Conservation (phyloP, 805 yeast genomes). For the Candida rishiriensis region DNA sequence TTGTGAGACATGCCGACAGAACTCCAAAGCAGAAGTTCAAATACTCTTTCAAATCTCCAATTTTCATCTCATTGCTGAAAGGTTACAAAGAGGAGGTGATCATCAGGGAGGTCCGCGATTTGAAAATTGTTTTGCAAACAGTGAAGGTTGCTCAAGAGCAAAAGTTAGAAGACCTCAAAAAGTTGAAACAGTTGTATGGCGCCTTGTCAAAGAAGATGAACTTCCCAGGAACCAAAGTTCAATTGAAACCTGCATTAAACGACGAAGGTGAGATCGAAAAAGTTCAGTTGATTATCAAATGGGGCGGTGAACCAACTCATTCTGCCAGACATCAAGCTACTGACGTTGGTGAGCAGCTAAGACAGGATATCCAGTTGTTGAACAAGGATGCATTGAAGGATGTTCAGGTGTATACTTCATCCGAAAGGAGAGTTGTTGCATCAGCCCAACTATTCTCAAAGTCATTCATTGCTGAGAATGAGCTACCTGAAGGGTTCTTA, state of each 20-base stretch:
- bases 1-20: slow-evolving; percentile 95
- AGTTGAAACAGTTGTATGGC: slow-evolving; percentile 67
- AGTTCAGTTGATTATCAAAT: slow-evolving; percentile 90
- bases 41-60: slow-evolving; percentile 84
- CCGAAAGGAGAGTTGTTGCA: slow-evolving; percentile 91
- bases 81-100: slow-evolving; percentile 97
- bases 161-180: slow-evolving; percentile 73
- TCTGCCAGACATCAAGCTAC: slow-evolving; percentile 92
- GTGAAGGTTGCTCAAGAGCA: slow-evolving; percentile 77
- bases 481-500: slow-evolving; percentile 71
- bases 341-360: slow-evolving; percentile 92
- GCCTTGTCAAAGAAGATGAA: slow-evolving; percentile 86
- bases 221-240: slow-evolving; percentile 95
- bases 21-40: slow-evolving; percentile 98
- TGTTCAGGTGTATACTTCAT: slow-evolving; percentile 82
- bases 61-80: slow-evolving; percentile 79
- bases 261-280: slow-evolving; percentile 74
- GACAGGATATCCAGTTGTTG: slow-evolving; percentile 84
- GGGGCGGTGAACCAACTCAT: slow-evolving; percentile 99
- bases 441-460: slow-evolving; percentile 87
- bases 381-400: slow-evolving; percentile 82
- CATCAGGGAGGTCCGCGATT: slow-evolving; percentile 82
- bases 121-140: slow-evolving; percentile 80
- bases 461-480: slow-evolving; percentile 63
- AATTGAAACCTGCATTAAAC: slow-evolving; percentile 81